A percentile compares a stretch with the other conserved stretches of the same genome.
phyloP scores from a whole-genome alignment of 805 yeast genomes.

The Pichia sporocuriosa region DNA sequence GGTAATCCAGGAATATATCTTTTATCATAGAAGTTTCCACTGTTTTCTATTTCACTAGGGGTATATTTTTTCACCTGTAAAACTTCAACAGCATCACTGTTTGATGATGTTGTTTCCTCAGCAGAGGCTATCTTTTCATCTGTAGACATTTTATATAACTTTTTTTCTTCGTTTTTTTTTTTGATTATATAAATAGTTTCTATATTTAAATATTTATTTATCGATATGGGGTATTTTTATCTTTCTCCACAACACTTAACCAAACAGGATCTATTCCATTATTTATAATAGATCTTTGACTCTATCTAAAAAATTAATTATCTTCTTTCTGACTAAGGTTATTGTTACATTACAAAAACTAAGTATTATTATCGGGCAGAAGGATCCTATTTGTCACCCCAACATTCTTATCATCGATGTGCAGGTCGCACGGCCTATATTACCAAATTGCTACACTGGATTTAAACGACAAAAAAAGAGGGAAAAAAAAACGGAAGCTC shows the following conservation, averaged over 20 bases:
- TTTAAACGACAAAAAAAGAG: background rate
- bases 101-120: background rate
- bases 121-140: background rate
- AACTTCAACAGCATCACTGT: background rate
- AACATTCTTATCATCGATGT: background rate
- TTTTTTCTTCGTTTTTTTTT: too few relatives aligned
- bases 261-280: background rate
- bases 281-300: background rate
- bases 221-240: background rate
- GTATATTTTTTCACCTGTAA: constrained; percentile 3
- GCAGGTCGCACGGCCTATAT: background rate
- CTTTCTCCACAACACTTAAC: background rate
- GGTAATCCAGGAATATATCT: constrained; percentile 23
- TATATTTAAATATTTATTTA: too few relatives aligned
- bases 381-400: background rate
- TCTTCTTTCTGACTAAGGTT: background rate
- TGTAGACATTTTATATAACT: background rate
- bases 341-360: background rate
- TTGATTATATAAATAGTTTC: background rate
- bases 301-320: background rate
- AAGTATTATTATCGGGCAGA: background rate
- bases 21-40: constrained; percentile 6
- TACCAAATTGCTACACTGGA: background rate
- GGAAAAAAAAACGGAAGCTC: background rate
- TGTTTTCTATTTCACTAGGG: constrained; percentile 5